phyloP scores from a whole-genome alignment of 2,329 filamentous ascomycete species.

The Ophiosphaerella herpotricha region DNA sequence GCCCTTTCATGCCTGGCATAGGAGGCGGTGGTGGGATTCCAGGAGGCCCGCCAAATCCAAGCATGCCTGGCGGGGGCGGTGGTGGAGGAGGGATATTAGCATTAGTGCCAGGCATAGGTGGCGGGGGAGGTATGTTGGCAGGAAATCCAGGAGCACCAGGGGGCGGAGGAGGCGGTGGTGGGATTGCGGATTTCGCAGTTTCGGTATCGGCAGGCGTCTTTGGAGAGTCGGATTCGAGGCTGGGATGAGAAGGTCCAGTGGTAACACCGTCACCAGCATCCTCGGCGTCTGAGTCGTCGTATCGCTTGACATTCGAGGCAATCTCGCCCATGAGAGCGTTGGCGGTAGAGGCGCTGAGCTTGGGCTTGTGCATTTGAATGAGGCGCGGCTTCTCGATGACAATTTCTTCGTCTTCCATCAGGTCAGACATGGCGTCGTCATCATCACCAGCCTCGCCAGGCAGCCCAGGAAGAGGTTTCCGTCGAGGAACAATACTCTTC shows the following conservation, averaged over 20 bases:
- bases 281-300: slow-evolving; percentile 75
- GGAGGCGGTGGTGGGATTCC: slow-evolving; percentile 54
- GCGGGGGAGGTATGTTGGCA: slow-evolving; percentile 48
- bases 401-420: slow-evolving; percentile 59
- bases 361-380: slow-evolving; percentile 77
- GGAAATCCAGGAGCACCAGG: slow-evolving; percentile 46
- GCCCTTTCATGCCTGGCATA: slow-evolving; percentile 49
- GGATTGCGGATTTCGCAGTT: slow-evolving; percentile 45
- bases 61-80: slow-evolving; percentile 55
- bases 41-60: slow-evolving; percentile 43
- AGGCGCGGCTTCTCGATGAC: slow-evolving; percentile 80
- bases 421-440: slow-evolving; percentile 38
- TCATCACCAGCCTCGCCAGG: slow-evolving; percentile 41
- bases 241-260: slow-evolving; percentile 75
- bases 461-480: slow-evolving; percentile 44
- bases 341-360: slow-evolving; percentile 65
- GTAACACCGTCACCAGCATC: slow-evolving; percentile 68
- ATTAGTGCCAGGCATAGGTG: slow-evolving; percentile 54
- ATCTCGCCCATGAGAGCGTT: slow-evolving; percentile 73
- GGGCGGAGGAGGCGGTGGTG: slow-evolving; percentile 55
- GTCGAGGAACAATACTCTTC: slow-evolving; percentile 47
- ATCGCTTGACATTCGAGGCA: slow-evolving; percentile 72
- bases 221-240: slow-evolving; percentile 72
- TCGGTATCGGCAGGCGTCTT: slow-evolving; percentile 65
- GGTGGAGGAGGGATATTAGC: slow-evolving; percentile 52